Base-by-base conservation (phyloP, 1,284 basidiomycete genomes). In the Cryptococcus sp. region DNA sequence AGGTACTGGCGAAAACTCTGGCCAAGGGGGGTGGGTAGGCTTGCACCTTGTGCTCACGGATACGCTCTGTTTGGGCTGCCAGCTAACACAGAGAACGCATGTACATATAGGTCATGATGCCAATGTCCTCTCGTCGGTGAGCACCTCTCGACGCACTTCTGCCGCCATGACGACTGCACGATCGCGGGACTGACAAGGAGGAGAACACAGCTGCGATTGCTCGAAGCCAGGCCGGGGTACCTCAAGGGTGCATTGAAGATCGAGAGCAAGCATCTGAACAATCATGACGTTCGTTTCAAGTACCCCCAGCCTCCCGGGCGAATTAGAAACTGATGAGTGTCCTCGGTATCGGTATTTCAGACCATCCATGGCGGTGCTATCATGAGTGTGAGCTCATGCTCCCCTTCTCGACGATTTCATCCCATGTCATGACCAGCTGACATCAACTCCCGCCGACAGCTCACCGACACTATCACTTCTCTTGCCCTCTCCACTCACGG, bases 321-420 rank as follows among this genome's bases (percentile, higher is more conserved):
- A n/a, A n/a, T n/a, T n/a, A n/a, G n/a, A n/a, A n/a, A n/a, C n/a
- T n/a, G n/a, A n/a, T n/a, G n/a, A n/a, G n/a, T n/a, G n/a, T n/a
- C n/a, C n/a, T n/a, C n/a, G n/a, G n/a, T n/a, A n/a, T n/a, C 35
- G 12, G 45, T 15, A 15, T 16, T 28, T 33, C 39, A 78, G 74
- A 77, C 76, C 3, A 62, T 78, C n/a, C 76, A 78, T 59, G 76
- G 76, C 9, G 76, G 76, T 7, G 75, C 73, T 0, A 61, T 78
- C n/a, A 60, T 77, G 13, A 69, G 71, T 2, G 73, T 76, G 46
- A 52, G 71, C 61, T 16, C 46, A 13, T 18, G 16, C 40, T 35
- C 42, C 28, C 8, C 24, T 36, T 15, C 12, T 18, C 8, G 37
- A 38, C 13, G 8, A n/a, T 39, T 36, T 33, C 18, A 6, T 37